These are phyloP conservation scores for Mrakia blollopis DNA, from an alignment of 768 basidiomycete species.

Conservation along the genomic window DNA sequence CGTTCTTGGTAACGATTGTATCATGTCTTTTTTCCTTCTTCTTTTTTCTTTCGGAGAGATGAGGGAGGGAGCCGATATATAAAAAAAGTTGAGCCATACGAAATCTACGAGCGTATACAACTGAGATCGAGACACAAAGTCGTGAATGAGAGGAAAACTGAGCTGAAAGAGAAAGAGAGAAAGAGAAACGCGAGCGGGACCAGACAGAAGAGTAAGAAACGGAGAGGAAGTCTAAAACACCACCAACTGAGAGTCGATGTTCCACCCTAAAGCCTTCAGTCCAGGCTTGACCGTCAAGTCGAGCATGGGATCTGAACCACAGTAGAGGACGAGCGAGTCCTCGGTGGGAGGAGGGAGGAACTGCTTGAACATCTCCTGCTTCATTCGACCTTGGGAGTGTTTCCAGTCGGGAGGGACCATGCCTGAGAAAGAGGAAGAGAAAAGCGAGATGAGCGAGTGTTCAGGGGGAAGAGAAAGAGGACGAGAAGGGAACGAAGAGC, in stretches of 20 bases:
- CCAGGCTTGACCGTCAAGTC: slow-evolving; percentile 41
- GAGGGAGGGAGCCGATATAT: too few relatives aligned
- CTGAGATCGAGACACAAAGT: background rate
- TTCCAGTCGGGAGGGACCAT: slow-evolving; percentile 37
- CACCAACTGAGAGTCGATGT: slow-evolving; percentile 39
- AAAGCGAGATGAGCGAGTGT: background rate
- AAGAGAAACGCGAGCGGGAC: background rate
- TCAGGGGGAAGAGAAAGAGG: background rate
- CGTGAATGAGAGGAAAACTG: background rate
- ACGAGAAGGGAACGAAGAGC: background rate
- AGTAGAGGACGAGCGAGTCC: slow-evolving; percentile 50
- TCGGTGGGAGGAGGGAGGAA: slow-evolving; percentile 49
- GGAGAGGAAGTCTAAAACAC: background rate
- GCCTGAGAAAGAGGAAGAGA: background rate
- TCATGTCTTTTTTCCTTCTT: too few relatives aligned
- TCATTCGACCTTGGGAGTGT: slow-evolving; percentile 49
- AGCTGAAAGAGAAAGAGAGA: background rate
- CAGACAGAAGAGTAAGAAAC: background rate
- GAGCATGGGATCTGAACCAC: slow-evolving; percentile 53
- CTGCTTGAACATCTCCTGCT: slow-evolving; percentile 44
- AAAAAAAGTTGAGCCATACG: too few relatives aligned
- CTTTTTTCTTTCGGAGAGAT: too few relatives aligned
- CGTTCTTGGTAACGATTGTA: too few relatives aligned
- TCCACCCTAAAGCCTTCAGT: slow-evolving; percentile 45
- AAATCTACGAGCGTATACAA: too few relatives aligned